Conservation (phyloP, 2,329 filamentous ascomycete species). For the Madurella fahalii region DNA sequence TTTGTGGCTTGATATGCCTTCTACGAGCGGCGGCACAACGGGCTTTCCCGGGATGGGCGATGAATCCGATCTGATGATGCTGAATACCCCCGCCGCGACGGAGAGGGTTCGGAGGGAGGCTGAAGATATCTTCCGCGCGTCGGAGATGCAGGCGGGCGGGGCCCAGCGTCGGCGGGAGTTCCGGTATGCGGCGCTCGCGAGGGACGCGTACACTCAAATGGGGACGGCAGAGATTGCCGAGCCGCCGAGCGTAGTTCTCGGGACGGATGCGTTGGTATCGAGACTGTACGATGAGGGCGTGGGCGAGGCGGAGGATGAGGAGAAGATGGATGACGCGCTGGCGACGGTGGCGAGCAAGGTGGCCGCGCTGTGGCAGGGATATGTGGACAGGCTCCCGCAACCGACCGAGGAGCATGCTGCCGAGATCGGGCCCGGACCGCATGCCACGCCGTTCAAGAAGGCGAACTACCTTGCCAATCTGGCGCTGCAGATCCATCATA, state of each 20-base stretch:
- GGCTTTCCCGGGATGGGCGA: conserved; percentile 34
- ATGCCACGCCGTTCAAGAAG: conserved; percentile 64
- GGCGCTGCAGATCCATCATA: conserved; percentile 74
- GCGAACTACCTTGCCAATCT: conserved; percentile 75
- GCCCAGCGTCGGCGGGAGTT: conserved; percentile 46
- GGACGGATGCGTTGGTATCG: conserved; percentile 68
- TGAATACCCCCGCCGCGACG: conserved; percentile 52
- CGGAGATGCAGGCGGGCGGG: conserved; percentile 41
- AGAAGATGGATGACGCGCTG: conserved; percentile 53
- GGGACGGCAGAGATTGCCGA: conserved; percentile 62
- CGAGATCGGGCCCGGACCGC: conserved; percentile 61
- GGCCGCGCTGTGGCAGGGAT: conserved; percentile 52
- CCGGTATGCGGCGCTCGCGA: conserved; percentile 67
- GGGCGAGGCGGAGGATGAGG: conserved; percentile 51
- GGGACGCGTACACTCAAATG: conserved; percentile 59
- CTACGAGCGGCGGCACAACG: conserved; percentile 28
- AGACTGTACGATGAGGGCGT: conserved; percentile 61
- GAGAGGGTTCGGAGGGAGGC: conserved; percentile 52
- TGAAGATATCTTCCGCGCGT: conserved; percentile 52
- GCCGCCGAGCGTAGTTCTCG: conserved; percentile 65
- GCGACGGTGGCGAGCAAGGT: conserved; percentile 51
- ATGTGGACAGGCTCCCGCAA: conserved; percentile 45
- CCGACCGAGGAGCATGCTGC: conserved; percentile 52
- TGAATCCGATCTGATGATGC: conserved; percentile 51
- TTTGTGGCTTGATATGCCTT: conserved; percentile 48